phyloP scores from a whole-genome alignment of 441 rosid genomes.

The Brassica balearica region DNA sequence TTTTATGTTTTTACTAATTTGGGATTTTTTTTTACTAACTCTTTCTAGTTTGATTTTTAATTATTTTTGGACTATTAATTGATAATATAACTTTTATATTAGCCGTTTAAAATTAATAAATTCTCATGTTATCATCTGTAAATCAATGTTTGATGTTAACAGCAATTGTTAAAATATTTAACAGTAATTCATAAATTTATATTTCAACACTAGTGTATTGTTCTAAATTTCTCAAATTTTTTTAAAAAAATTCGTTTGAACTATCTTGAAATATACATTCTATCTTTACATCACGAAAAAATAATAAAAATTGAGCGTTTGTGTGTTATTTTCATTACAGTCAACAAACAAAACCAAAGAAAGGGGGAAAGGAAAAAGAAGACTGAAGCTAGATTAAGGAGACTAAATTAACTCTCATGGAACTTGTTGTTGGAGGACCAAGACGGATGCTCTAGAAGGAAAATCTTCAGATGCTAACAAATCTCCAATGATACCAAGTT shows the following conservation, averaged over 20 bases:
- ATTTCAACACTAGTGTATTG: too few relatives aligned
- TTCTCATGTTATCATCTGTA: too few relatives aligned
- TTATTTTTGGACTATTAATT: too few relatives aligned
- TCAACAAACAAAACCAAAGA: background rate
- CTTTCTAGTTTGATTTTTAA: too few relatives aligned
- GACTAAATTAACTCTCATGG: background rate
- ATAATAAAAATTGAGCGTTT: background rate
- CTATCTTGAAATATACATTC: background rate
- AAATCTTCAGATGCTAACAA: slow-evolving; percentile 46
- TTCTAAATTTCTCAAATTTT: background rate
- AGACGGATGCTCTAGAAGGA: slow-evolving; percentile 40
- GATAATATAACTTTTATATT: too few relatives aligned
- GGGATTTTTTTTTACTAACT: too few relatives aligned
- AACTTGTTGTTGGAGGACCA: slow-evolving; percentile 45
- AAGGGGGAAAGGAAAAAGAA: background rate
- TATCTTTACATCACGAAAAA: background rate
- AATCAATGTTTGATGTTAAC: too few relatives aligned
- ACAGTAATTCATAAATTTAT: too few relatives aligned
- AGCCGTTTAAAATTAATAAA: too few relatives aligned
- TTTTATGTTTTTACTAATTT: too few relatives aligned
- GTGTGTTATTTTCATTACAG: background rate
- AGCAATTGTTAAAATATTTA: too few relatives aligned
- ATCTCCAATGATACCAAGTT: slow-evolving; percentile 52
- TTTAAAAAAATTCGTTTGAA: background rate
- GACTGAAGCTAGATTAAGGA: slow-evolving; percentile 1